These are phyloP conservation scores for Lathyrus oleraceus DNA, from an alignment of 306 rosid species.

Conservation along the genomic window DNA sequence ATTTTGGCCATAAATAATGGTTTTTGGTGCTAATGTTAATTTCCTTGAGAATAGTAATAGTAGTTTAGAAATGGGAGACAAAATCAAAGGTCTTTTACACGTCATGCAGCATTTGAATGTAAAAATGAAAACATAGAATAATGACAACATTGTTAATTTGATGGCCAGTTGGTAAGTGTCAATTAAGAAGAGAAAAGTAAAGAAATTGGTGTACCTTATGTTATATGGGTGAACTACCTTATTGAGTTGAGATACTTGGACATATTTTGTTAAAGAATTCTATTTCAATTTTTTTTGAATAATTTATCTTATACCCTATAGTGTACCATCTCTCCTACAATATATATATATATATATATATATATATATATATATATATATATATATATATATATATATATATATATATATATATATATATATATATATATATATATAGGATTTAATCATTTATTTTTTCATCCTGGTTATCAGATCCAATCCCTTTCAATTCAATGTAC, in stretches of 20 bases:
- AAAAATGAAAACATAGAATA: neutral
- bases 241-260: neutral
- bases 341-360: too few relatives aligned
- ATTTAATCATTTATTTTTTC: too few relatives aligned
- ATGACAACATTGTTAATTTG: neutral
- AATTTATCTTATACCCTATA: too few relatives aligned
- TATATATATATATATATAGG: too few relatives aligned
- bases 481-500: too few relatives aligned
- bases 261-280: neutral
- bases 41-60: slow-evolving; percentile 24
- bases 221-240: neutral
- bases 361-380: too few relatives aligned
- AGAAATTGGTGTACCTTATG: neutral
- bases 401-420: too few relatives aligned
- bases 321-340: too few relatives aligned
- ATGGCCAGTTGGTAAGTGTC: neutral
- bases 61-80: slow-evolving; percentile 27
- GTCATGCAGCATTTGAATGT: neutral
- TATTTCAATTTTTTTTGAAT: neutral
- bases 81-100: neutral
- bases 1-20: neutral
- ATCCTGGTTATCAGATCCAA: too few relatives aligned
- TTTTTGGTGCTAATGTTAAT: neutral
- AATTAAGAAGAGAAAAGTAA: neutral
- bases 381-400: too few relatives aligned